phyloP scores from a whole-genome alignment of 73 alveolate genomes.

The Symbiodinium natans region DNA sequence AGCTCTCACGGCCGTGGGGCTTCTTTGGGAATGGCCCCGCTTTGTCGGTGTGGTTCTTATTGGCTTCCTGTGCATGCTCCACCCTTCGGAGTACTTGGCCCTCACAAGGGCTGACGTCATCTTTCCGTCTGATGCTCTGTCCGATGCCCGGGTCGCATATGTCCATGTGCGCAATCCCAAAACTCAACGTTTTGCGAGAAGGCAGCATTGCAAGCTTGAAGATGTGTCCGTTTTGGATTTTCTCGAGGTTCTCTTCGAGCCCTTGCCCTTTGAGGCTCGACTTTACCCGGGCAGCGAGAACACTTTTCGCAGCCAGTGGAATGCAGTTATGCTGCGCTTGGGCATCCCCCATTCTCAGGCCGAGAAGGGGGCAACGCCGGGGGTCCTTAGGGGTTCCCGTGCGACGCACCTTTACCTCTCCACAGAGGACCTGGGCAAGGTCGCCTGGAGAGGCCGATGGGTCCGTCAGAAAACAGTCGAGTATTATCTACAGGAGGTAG shows the following conservation, averaged over 20 bases:
- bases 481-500: slow-evolving; percentile 24
- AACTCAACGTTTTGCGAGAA: neutral
- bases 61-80: slow-evolving; percentile 1
- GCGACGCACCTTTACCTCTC: slow-evolving; percentile 14
- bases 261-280: neutral
- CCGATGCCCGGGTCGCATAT: neutral
- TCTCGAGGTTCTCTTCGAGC: neutral
- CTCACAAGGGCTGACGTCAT: neutral
- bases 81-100: slow-evolving; percentile 1
- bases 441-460: slow-evolving; percentile 14
- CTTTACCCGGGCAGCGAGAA: neutral
- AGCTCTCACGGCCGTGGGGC: neutral
- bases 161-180: slow-evolving; percentile 9
- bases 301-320: slow-evolving; percentile 32
- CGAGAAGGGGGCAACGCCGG: neutral
- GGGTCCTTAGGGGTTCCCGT: slow-evolving; percentile 26
- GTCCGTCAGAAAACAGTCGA: neutral
- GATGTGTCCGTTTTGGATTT: neutral
- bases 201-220: slow-evolving; percentile 11
- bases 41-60: neutral
- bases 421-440: neutral
- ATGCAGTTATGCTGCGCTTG: neutral
- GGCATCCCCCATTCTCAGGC: neutral
- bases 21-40: neutral
- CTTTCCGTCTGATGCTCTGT: neutral